Evolutionary conservation across 352 stramenopile genomes (phyloP), one percentile per base, ranked within the genome.

Genomic region (Phytophthora sp.): DNA sequence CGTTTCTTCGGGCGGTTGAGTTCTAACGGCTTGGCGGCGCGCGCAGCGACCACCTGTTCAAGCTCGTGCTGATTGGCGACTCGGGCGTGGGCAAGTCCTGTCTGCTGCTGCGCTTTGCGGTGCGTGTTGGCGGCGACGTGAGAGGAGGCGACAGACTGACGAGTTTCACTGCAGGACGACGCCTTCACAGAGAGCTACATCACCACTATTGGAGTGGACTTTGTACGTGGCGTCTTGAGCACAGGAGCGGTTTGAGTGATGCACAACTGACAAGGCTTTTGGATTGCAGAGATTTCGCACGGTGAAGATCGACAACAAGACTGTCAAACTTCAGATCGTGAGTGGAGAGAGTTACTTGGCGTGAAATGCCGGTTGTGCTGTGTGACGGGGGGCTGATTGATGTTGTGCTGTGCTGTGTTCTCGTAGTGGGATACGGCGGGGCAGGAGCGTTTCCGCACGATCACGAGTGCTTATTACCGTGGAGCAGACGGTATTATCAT

Each of bases 291-390:
- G 82, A 46, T 99, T 99, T 72, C 91, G 96, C 59, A 99, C 96
- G 8, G 94, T 99, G 20, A 98, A 99, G 77, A 97, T 99, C 60
- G 96, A 99, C 62, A 98, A 98, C 70, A 99, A 99, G 81, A 99
- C 95, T 17, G 92, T 99, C 42, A 99, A 99, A 69, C 80, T 99
- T 30, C 96, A 99, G 81, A 99, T 99, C 83, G 95, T 97, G 65
- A 72, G 96, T 68, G 27, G 4, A 2, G 10, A 8, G 20, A 10
- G 10, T 8, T 11, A 0, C 10, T 30, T 20, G 20, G 20, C 5
- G n/a, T n/a, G n/a, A n/a, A n/a, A n/a, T n/a, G n/a, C n/a, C n/a
- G n/a, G n/a, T 20, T 39, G 4, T 39, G 27, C 32, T 26, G n/a
- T 27, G 10, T 20, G 45, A 6, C 15, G n/a, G 43, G 26, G 9